Evolutionary conservation across 805 yeast genomes (phyloP).

Genomic region (Debaryomyces hansenii): DNA sequence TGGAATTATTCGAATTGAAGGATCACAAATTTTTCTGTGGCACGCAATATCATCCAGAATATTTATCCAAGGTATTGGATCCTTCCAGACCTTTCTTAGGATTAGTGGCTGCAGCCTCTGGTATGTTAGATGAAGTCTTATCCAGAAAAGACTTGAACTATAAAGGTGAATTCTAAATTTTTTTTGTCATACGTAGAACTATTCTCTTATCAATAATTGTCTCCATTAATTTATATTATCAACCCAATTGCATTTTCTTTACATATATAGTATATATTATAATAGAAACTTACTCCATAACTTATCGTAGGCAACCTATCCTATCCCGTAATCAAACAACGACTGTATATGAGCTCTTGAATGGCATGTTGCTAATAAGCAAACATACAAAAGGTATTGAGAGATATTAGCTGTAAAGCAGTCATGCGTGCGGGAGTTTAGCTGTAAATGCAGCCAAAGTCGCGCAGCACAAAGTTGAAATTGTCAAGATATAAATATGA

Average conservation of each 20-base stretch:
- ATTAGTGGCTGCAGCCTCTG: slow-evolving; percentile 90
- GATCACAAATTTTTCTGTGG: slow-evolving; percentile 91
- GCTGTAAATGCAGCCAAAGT: background rate
- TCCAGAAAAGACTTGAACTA: slow-evolving; percentile 40
- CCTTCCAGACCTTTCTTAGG: slow-evolving; percentile 98
- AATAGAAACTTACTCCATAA: background rate
- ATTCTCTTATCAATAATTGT: background rate
- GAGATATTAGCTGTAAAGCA: too few species aligned
- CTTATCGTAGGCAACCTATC: background rate
- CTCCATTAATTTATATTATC: background rate
- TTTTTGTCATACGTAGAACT: background rate
- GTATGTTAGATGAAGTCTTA: slow-evolving; percentile 70
- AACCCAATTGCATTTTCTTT: background rate
- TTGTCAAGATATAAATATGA: background rate
- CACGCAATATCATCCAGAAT: slow-evolving; percentile 98
- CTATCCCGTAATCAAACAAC: too few species aligned
- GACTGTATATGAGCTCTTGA: too few species aligned
- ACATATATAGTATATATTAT: background rate
- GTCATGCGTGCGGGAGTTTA: too few species aligned
- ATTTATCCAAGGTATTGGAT: slow-evolving; percentile 91
- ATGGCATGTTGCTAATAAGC: too few species aligned
- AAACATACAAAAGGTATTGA: background rate
- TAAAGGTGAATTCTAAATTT: slow-evolving; percentile 42
- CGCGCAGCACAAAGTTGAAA: background rate
- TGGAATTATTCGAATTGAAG: slow-evolving; percentile 88